Conservation (phyloP, 441 rosid genomes). For the Cnidoscolus chayamansa region DNA sequence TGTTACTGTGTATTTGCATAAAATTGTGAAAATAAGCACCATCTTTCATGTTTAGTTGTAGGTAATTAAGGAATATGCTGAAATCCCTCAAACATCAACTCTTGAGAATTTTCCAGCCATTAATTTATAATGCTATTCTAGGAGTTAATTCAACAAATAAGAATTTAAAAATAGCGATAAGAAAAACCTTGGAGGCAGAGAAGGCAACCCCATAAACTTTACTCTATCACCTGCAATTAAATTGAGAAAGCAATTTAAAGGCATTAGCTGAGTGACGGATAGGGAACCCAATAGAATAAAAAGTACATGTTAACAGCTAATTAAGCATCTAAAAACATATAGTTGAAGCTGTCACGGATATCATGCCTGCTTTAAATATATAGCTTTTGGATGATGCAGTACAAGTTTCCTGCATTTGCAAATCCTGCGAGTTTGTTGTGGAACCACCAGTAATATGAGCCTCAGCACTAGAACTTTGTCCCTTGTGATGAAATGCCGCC, state of each 20-base stretch:
- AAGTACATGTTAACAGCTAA: neutral
- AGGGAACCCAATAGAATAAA: neutral
- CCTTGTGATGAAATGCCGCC: constrained; percentile 63
- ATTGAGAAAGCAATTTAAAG: constrained; percentile 17
- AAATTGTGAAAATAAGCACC: no score
- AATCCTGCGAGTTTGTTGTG: constrained; percentile 60
- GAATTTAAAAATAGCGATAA: neutral
- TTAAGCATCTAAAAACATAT: neutral
- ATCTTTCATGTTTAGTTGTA: neutral
- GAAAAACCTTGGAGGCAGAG: constrained; percentile 47
- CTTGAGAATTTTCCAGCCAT: neutral
- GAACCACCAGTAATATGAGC: constrained; percentile 97
- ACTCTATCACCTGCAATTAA: constrained; percentile 85
- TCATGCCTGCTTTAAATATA: constrained; percentile 77
- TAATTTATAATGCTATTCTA: neutral
- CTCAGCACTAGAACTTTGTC: constrained; percentile 89
- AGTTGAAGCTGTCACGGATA: neutral
- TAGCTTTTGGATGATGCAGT: constrained; percentile 89
- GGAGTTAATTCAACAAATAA: neutral
- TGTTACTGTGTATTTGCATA: neutral
- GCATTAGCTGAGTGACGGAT: neutral
- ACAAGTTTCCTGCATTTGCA: constrained; percentile 85
- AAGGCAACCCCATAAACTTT: constrained; percentile 58
- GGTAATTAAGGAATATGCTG: neutral
- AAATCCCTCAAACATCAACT: neutral